Conservation (phyloP, 2,329 filamentous ascomycete genomes). For the Sphaerostilbella broomeana region DNA sequence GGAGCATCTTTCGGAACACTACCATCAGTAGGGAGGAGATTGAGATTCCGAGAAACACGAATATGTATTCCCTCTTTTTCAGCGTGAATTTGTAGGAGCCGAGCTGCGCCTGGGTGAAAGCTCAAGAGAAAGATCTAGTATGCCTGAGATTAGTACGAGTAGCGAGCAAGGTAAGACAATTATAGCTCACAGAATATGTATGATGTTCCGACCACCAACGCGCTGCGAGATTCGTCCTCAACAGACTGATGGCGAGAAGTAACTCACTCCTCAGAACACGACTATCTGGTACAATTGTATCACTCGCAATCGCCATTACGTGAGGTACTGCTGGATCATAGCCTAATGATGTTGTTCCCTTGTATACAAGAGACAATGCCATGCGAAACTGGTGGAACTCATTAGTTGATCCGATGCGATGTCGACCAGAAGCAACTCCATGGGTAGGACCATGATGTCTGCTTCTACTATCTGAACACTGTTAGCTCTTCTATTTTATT, state of each 20-base stretch:
- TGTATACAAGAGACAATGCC: background rate
- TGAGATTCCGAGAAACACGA: background rate
- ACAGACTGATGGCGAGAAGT: background rate
- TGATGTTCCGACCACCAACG: background rate
- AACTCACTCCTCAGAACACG: constrained; percentile 1
- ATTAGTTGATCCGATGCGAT: background rate
- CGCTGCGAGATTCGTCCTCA: background rate
- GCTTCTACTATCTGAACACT: background rate
- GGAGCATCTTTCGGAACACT: background rate
- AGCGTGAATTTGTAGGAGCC: background rate
- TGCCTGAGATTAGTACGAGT: background rate
- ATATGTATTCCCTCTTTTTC: background rate
- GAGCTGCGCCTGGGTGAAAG: background rate
- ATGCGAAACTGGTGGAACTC: background rate
- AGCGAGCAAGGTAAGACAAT: background rate
- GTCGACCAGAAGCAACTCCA: background rate
- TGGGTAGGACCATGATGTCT: background rate
- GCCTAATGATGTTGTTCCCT: background rate
- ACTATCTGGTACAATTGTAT: background rate
- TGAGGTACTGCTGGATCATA: background rate
- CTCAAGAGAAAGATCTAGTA: background rate
- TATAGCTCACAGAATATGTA: constrained; percentile 1
- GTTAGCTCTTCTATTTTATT: background rate
- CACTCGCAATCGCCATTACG: background rate
- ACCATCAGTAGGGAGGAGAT: background rate